Evolutionary conservation across 2,329 filamentous ascomycete species (phyloP).

Genomic region (Penicillium sumatraense): DNA sequence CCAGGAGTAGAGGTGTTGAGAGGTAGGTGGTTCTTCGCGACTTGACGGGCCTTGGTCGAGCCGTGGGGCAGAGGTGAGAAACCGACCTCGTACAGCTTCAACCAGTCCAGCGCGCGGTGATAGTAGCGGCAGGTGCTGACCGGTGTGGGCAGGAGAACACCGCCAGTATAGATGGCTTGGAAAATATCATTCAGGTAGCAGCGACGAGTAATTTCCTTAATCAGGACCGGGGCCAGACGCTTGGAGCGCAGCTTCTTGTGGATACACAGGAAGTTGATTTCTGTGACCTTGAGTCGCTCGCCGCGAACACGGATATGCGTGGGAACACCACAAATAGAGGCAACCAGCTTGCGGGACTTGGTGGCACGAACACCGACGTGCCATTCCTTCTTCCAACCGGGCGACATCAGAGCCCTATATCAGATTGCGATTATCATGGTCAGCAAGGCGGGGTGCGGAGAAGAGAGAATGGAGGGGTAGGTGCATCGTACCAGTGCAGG

Average conservation of each 20-base stretch:
- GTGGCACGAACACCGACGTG: constrained; percentile 89
- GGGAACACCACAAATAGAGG: constrained; percentile 94
- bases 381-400: constrained; percentile 92
- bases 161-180: constrained; percentile 95
- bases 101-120: constrained; percentile 92
- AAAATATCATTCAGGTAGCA: constrained; percentile 86
- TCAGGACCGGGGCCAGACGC: constrained; percentile 88
- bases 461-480: neutral
- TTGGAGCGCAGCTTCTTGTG: constrained; percentile 97
- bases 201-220: constrained; percentile 94
- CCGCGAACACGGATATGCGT: constrained; percentile 79
- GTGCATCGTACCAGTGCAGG: constrained; percentile 72
- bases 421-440: neutral
- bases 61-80: constrained; percentile 86
- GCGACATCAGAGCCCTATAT: constrained; percentile 84
- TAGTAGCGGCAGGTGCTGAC: constrained; percentile 94
- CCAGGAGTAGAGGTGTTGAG: constrained; percentile 73
- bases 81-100: constrained; percentile 91
- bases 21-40: constrained; percentile 83
- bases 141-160: constrained; percentile 86
- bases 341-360: constrained; percentile 83
- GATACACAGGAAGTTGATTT: constrained; percentile 98
- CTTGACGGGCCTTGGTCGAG: constrained; percentile 83
- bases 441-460: neutral
- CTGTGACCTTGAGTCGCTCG: constrained; percentile 75